Evolutionary conservation across 305 asterid genomes (phyloP).

Genomic region (Fraxinus greggii): DNA sequence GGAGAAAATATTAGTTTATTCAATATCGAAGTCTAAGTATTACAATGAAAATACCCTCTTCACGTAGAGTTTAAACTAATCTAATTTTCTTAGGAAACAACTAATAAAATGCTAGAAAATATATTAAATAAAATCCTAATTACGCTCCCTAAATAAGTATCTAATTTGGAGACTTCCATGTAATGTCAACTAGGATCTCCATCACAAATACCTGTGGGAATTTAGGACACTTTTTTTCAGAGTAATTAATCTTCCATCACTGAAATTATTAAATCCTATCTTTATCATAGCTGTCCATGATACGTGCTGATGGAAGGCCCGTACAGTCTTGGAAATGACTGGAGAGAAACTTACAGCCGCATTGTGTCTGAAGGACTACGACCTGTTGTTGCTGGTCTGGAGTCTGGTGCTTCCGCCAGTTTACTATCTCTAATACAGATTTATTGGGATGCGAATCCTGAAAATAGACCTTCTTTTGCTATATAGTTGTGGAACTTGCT

Average conservation of each 20-base stretch:
- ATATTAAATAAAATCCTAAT: too few relatives aligned
- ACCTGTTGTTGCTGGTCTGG: slow-evolving; percentile 68
- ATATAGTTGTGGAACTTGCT: slow-evolving; percentile 61
- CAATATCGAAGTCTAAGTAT: too few relatives aligned
- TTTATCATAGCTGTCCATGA: slow-evolving; percentile 4
- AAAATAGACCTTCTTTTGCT: slow-evolving; percentile 60
- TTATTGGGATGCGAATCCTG: slow-evolving; percentile 80
- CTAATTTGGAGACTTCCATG: too few relatives aligned
- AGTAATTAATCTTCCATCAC: not conserved
- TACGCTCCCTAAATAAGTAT: too few relatives aligned
- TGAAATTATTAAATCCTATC: not conserved
- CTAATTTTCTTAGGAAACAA: too few relatives aligned
- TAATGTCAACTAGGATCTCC: too few relatives aligned
- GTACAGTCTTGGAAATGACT: slow-evolving; percentile 92
- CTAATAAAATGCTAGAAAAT: too few relatives aligned
- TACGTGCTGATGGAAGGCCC: slow-evolving; percentile 56
- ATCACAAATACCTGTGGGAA: not conserved
- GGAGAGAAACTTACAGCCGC: slow-evolving; percentile 87
- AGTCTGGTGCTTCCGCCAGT: slow-evolving; percentile 45
- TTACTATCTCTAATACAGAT: slow-evolving; percentile 61
- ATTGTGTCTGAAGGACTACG: slow-evolving; percentile 77
- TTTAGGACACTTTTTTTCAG: not conserved
- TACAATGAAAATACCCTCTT: too few relatives aligned
- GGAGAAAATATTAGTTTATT: too few relatives aligned
- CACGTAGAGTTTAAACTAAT: too few relatives aligned